Percentiles rank a stretch among this genome's conserved stretches.
These are phyloP conservation scores for Angomonas ambiguus DNA, from an alignment of 208 protist species.

Conservation along the genomic window DNA sequence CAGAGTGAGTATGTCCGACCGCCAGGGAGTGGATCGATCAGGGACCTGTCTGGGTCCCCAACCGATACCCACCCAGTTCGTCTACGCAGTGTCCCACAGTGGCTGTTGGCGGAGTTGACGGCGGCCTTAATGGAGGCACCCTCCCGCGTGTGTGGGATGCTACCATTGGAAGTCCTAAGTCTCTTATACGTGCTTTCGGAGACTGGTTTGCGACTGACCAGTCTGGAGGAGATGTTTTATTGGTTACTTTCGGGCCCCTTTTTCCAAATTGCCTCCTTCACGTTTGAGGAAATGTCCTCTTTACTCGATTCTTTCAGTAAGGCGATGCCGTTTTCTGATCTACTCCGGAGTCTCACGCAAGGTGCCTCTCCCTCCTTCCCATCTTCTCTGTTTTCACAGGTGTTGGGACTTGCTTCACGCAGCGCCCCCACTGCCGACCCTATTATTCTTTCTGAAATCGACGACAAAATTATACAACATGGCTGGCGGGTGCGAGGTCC, in stretches of 20 bases:
- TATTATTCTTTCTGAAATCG: conserved; percentile 16
- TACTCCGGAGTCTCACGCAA: conserved; percentile 25
- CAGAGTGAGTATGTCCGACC: not conserved
- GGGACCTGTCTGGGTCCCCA: not conserved
- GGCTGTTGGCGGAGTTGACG: not conserved
- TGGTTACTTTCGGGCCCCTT: conserved; percentile 22
- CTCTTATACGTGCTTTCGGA: conserved; percentile 34
- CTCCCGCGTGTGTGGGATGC: conserved; percentile 13
- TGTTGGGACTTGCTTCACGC: conserved; percentile 16
- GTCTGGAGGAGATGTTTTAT: conserved; percentile 25
- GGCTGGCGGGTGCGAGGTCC: conserved; percentile 11
- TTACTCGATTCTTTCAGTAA: conserved; percentile 44
- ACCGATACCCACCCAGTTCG: not conserved
- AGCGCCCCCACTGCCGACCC: conserved; percentile 19
- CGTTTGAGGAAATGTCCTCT: conserved; percentile 31
- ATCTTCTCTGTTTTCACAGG: not conserved
- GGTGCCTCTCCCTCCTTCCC: not conserved
- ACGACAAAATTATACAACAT: conserved; percentile 24
- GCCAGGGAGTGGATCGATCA: not conserved
- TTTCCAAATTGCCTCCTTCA: conserved; percentile 18
- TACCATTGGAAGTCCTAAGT: conserved; percentile 33
- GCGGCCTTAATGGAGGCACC: conserved; percentile 1
- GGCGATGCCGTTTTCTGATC: conserved; percentile 40
- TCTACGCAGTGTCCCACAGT: not conserved
- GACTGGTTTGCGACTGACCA: conserved; percentile 28